phyloP scores from a whole-genome alignment of 2,329 filamentous ascomycete genomes.

The Penicillium polonicum region DNA sequence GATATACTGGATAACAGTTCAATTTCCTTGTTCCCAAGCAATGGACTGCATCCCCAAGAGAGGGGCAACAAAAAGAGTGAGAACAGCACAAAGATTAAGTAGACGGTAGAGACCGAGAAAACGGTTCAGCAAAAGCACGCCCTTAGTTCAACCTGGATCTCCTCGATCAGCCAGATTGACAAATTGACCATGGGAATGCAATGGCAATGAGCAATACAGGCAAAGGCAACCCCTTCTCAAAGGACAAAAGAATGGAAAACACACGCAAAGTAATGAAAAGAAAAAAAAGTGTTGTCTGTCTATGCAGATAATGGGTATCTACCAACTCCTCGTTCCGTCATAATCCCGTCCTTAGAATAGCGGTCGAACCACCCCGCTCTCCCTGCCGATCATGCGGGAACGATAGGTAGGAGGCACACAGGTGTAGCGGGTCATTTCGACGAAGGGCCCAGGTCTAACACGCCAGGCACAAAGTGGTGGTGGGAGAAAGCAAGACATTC shows the following conservation, averaged over 20 bases:
- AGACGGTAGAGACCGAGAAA: conserved; percentile 21
- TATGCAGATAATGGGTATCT: conserved; percentile 44
- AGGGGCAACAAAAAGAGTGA: conserved; percentile 4
- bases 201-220: conserved; percentile 7
- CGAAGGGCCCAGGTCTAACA: conserved; percentile 34
- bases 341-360: conserved; percentile 36
- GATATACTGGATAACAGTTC: background rate
- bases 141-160: conserved; percentile 15
- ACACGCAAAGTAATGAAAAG: conserved; percentile 14
- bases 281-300: conserved; percentile 29
- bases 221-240: conserved; percentile 1
- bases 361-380: conserved; percentile 27
- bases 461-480: conserved; percentile 30
- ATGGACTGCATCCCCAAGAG: conserved; percentile 8
- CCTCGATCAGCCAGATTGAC: conserved; percentile 9
- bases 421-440: conserved; percentile 31
- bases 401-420: conserved; percentile 18
- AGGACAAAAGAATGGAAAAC: conserved; percentile 16
- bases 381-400: conserved; percentile 23
- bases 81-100: conserved; percentile 6
- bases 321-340: conserved; percentile 45
- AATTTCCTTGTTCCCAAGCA: conserved; percentile 18
- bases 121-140: conserved; percentile 10
- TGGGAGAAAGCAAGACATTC: conserved; percentile 25
- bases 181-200: conserved; percentile 4